Evolutionary conservation across 2,329 filamentous ascomycete species (phyloP), one percentile per base, ranked within the genome.

Genomic region (Penicillium sp.): DNA sequence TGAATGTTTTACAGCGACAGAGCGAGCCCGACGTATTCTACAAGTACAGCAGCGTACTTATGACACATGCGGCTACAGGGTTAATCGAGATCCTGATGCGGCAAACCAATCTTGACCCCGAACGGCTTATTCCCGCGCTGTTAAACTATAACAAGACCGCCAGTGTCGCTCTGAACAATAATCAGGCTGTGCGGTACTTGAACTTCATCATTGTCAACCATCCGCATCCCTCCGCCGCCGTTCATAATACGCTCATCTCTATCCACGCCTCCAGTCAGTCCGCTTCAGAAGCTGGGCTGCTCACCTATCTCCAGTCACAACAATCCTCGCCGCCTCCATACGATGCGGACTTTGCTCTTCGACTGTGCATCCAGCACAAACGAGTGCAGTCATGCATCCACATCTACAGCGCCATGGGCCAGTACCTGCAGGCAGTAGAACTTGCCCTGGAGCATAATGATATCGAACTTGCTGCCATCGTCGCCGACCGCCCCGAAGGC

Each of bases 201-300:
- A 91, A 93, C 64, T 96, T 93, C 73, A 91, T 92, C 58, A 93
- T 99, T 69, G 93, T 75, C 51, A 96, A 77, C 85, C 93, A 77
- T 83, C 93, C 68, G 83, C 89, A 72, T 89, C 92, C 53, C 83
- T 88, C 58, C 84, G 88, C 95, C 3, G 93, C 95, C 2, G 89
- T 99, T 11, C 95, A 99, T 79, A 99, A 99, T 73, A 98, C 95
- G 0, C 85, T 99, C 6, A 91, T 99, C 49, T 96, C 93, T 9
- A 93, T 99, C 51, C 96, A 97, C 72, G 95, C 95, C 4, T 92
- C 93, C 0, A 89, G 95, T 65, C 81, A 89, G 2, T 92, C 91
- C 3, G 83, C 85, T 55, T 92, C 96, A 55, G 95, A 99, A 77
- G 88, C 90, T 0, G 90, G 89, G 0, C 84, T 99, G 1, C 83